Conservation (phyloP, 129 eudicot species). For the Flaveria linearis region DNA sequence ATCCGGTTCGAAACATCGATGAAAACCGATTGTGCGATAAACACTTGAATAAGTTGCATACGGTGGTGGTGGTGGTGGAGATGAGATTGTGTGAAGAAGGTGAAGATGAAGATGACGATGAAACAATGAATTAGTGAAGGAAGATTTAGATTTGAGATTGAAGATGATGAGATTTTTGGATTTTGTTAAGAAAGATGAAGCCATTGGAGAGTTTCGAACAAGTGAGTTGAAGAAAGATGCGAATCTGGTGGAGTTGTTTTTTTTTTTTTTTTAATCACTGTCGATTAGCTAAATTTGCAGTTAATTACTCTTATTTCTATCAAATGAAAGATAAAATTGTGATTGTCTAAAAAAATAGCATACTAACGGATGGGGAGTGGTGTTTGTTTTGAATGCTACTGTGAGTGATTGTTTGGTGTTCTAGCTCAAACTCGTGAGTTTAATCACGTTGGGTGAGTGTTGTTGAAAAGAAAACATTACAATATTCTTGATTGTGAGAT, state of each 20-base stretch:
- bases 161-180: constrained; percentile 24
- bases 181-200: constrained; percentile 28
- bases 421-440: no score
- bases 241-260: not conserved
- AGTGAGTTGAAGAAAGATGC: not conserved
- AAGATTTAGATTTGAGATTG: constrained; percentile 15
- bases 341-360: no score
- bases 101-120: not conserved
- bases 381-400: no score
- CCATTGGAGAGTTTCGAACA: constrained; percentile 20
- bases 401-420: no score
- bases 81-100: constrained; percentile 19
- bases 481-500: no score
- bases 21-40: not conserved
- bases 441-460: no score
- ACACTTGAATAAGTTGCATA: not conserved
- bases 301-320: no score
- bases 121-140: not conserved
- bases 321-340: no score
- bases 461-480: no score
- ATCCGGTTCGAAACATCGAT: not conserved
- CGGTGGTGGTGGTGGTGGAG: not conserved
- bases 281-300: not conserved
- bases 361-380: no score
- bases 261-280: not conserved